Percentiles rank a stretch among this genome's conserved stretches.
phyloP scores from a whole-genome alignment of 208 protist genomes.

The Hexamita inflata region DNA sequence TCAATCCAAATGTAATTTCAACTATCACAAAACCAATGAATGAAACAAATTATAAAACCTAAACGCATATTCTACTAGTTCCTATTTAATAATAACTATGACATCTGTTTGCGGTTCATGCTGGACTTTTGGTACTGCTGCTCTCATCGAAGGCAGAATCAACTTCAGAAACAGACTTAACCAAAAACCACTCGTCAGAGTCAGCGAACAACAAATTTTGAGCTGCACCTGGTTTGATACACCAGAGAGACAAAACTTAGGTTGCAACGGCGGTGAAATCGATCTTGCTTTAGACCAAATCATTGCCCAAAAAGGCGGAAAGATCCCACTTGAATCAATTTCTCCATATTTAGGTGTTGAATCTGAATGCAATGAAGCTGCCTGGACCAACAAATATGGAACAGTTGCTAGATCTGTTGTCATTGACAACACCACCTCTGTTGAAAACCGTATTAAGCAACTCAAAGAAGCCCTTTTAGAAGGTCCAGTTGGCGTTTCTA shows the following conservation, averaged over 20 bases:
- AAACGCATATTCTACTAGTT: too few species aligned
- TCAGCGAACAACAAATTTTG: background rate
- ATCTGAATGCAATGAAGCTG: background rate
- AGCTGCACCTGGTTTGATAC: conserved; percentile 7
- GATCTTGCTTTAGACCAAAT: background rate
- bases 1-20: too few species aligned
- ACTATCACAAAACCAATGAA: too few species aligned
- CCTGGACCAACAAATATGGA: conserved; percentile 1
- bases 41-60: too few species aligned
- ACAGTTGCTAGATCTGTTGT: background rate
- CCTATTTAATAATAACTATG: too few species aligned
- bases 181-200: background rate
- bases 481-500: conserved; percentile 1
- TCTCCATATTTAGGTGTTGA: conserved; percentile 12
- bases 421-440: too few species aligned
- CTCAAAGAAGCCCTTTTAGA: conserved; percentile 4
- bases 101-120: conserved; percentile 34
- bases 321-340: background rate
- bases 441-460: too few species aligned
- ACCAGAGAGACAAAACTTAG: background rate
- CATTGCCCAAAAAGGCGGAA: background rate
- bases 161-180: background rate
- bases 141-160: conserved; percentile 24
- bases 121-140: conserved; percentile 33
- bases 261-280: conserved; percentile 6